These are phyloP conservation scores for Hamamelis virginiana DNA, from an alignment of 164 flowering plant species.

Conservation along the genomic window DNA sequence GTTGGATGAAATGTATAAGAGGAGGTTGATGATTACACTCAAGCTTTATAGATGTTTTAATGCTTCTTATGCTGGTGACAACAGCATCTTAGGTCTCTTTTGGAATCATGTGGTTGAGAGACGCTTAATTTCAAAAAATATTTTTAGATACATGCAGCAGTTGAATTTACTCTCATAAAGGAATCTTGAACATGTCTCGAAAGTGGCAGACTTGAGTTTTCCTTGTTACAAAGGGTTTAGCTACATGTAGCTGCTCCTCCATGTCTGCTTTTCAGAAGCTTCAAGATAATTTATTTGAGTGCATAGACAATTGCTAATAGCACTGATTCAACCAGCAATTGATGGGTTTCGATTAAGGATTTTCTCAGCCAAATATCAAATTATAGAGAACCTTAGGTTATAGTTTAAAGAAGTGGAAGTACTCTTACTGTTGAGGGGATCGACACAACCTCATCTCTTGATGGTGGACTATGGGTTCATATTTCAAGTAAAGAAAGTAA, in stretches of 20 bases:
- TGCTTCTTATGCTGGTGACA: conserved; percentile 53
- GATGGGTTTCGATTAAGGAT: not conserved
- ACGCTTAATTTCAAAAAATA: conserved; percentile 50
- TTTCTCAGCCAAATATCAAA: no score
- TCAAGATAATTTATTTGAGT: not conserved
- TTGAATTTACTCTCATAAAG: conserved; percentile 6
- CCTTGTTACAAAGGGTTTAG: not conserved
- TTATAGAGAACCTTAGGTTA: not conserved
- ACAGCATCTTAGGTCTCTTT: conserved; percentile 36
- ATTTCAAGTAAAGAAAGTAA: no score
- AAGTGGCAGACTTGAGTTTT: not conserved
- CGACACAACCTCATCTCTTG: no score
- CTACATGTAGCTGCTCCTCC: not conserved
- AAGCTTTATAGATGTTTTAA: conserved; percentile 55
- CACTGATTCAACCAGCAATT: not conserved
- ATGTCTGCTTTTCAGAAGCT: not conserved
- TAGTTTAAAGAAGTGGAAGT: no score
- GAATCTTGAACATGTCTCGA: not conserved
- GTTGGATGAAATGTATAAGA: conserved; percentile 66
- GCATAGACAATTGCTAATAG: not conserved
- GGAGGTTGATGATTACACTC: conserved; percentile 55
- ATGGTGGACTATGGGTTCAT: no score
- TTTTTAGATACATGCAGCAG: conserved; percentile 31
- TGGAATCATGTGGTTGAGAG: conserved; percentile 55
- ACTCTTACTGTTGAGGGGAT: no score